A percentile compares a stretch with the other conserved stretches of the same genome.
Conservation (phyloP, 169 alveolate genomes). For the Plasmodium inui region DNA sequence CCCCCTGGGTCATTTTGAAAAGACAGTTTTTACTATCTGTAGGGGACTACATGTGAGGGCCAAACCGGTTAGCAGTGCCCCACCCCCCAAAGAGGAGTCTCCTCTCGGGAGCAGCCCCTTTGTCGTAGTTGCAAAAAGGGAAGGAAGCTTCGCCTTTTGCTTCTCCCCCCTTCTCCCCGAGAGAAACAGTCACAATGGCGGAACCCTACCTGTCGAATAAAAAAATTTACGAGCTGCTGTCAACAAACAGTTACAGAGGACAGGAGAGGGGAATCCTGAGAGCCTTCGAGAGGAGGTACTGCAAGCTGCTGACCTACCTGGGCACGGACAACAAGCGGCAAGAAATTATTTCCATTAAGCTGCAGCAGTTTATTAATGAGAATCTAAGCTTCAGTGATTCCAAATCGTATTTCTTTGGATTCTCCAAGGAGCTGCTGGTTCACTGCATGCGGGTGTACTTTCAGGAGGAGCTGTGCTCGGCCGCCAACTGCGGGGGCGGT, state of each 20-base stretch:
- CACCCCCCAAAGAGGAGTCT: neutral
- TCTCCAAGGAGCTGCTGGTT: slow-evolving; percentile 54
- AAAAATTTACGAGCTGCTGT: slow-evolving; percentile 37
- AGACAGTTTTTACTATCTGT: neutral
- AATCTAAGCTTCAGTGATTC: slow-evolving; percentile 26
- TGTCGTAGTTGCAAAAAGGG: neutral
- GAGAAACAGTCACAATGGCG: neutral
- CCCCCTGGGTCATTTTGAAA: neutral
- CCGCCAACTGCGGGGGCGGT: neutral
- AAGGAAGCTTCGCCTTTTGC: neutral
- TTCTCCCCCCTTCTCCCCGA: too few relatives aligned
- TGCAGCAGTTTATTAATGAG: slow-evolving; percentile 44
- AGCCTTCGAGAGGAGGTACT: slow-evolving; percentile 14
- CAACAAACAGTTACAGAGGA: neutral
- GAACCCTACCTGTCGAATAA: slow-evolving; percentile 31
- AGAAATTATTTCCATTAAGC: slow-evolving; percentile 20
- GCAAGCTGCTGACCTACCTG: slow-evolving; percentile 21
- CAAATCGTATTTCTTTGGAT: slow-evolving; percentile 58
- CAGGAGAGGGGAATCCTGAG: slow-evolving; percentile 10
- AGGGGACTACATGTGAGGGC: neutral
- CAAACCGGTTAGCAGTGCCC: neutral
- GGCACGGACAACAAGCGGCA: neutral
- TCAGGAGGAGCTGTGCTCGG: neutral
- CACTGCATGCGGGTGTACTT: slow-evolving; percentile 45
- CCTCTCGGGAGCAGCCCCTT: neutral